Conservation (phyloP, 176 grass and related monocot species). For the Zea mays region Zm-B73-REFERENCE-NAM-5.0 NC_050103.1:150011501-150012000, state of each 20-base stretch:
- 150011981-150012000: not conserved
- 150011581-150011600: too few species aligned
- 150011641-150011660: too few species aligned
- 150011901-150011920: slow-evolving; percentile 1
- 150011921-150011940: slow-evolving; percentile 11
- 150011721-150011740: not conserved
- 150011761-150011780: slow-evolving; percentile 3
- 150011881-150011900: not conserved
- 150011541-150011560: too few species aligned
- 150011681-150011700: too few species aligned
- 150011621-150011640: too few species aligned
- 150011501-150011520: too few species aligned
- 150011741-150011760: not conserved
- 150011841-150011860: slow-evolving; percentile 17
- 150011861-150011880: not conserved
- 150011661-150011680: too few species aligned
- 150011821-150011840: not conserved
- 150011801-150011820: slow-evolving; percentile 5
- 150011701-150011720: too few species aligned
- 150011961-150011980: slow-evolving; percentile 10
- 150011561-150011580: too few species aligned
- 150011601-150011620: too few species aligned
- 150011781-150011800: not conserved
- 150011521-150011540: too few species aligned
- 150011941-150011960: slow-evolving; percentile 11